phyloP scores from a whole-genome alignment of 768 basidiomycete species.

The Nevesoporus exiguus region DNA sequence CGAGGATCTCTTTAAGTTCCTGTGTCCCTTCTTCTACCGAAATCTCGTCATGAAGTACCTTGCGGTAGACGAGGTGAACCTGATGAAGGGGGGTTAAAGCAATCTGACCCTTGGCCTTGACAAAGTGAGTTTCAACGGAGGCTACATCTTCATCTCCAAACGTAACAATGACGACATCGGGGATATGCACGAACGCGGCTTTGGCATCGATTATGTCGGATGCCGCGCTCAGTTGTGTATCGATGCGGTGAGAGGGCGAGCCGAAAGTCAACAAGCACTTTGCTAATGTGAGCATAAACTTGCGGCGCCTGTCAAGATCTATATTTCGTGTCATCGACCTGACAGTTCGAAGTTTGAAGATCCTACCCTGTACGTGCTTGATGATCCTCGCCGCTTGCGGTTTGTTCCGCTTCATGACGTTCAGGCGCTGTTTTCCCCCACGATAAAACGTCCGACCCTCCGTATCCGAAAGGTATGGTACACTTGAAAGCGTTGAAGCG shows the following conservation, averaged over 20 bases:
- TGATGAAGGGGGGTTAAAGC: slow-evolving; percentile 79
- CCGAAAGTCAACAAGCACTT: slow-evolving; percentile 89
- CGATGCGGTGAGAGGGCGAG: slow-evolving; percentile 91
- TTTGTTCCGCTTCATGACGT: slow-evolving; percentile 32
- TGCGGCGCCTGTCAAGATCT: slow-evolving; percentile 50
- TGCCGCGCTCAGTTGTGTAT: slow-evolving; percentile 80
- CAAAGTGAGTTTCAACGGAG: slow-evolving; percentile 79
- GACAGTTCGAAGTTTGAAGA: neutral
- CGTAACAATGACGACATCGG: slow-evolving; percentile 74
- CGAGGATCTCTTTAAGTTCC: slow-evolving; percentile 61
- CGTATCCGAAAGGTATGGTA: slow-evolving; percentile 6
- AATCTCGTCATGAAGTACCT: slow-evolving; percentile 82
- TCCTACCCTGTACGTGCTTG: slow-evolving; percentile 47
- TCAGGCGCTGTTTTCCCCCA: slow-evolving; percentile 29
- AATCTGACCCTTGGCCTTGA: slow-evolving; percentile 76
- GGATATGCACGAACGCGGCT: slow-evolving; percentile 82
- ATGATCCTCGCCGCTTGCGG: slow-evolving; percentile 37
- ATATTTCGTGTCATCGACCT: slow-evolving; percentile 1
- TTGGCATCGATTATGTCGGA: slow-evolving; percentile 74
- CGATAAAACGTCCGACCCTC: slow-evolving; percentile 29
- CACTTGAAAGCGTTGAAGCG: neutral
- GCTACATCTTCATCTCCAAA: slow-evolving; percentile 73
- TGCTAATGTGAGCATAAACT: slow-evolving; percentile 83
- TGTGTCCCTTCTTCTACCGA: slow-evolving; percentile 68
- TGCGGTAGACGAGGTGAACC: slow-evolving; percentile 81